Base-by-base conservation (phyloP, 2,329 filamentous ascomycete genomes). In the Trichophyton rubrum region DNA sequence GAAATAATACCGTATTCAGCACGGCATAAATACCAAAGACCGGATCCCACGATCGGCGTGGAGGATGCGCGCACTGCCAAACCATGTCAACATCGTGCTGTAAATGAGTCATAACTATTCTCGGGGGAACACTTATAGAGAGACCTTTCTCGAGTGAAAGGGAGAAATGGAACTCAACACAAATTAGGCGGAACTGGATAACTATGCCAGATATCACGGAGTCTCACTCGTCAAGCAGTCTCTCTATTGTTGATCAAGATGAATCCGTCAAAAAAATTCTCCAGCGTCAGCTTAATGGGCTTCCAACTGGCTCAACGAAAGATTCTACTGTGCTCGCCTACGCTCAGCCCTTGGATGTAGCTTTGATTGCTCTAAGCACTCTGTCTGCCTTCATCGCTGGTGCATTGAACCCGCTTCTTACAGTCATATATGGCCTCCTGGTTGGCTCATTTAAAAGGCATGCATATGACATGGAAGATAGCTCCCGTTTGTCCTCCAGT, bases 401-500 rank as follows among this genome's bases (percentile, higher is more conserved):
- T 4, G 59, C 53, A 15, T 38, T 61, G 53, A 61, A 61, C 40
- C 59, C 59, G 13, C 59, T 61, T 58, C 38, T 61, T 40, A 45
- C 59, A 9, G 59, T 61, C 20, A 35, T 55, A 1, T 55, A 55
- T 8, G 51, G 51, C 33, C 51, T 55, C 8, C 27, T 55, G 7
- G 51, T 55, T 3, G 51, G 51, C 27, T n/a, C 27, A 27, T 55
- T 55, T 27, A 2, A 55, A 35, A 20, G 11, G 6, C 27, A 35
- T 38, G 15, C 51, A 17, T 7, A 35, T 17, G 51, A 27, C 4
- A 55, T 68, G 84, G 9, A 27, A 38, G 22, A 27, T n/a, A n/a
- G 22, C 20, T 24, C 35, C 3, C 11, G 30, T 11, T 27, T 45
- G 20, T 43, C 35, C 15, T 30, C 35, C 56, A 13, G 41, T 7